Evolutionary conservation across 768 basidiomycete species (phyloP).

Genomic region (Crucibulum laeve): DNA sequence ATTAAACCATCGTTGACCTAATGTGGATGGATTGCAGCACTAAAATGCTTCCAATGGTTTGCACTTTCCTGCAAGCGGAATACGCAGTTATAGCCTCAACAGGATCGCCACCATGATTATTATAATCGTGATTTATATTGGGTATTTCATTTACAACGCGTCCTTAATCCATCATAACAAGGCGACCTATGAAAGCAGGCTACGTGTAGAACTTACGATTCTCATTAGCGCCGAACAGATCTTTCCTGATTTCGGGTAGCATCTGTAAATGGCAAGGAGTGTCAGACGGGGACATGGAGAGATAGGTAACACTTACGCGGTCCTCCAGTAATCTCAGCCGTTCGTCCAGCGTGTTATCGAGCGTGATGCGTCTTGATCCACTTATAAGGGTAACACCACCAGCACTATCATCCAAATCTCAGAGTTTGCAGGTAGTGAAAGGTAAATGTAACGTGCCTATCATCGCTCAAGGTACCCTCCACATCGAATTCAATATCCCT

Average conservation of each 20-base stretch:
- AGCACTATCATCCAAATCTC: slow-evolving; percentile 43
- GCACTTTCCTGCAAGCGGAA: too few species aligned
- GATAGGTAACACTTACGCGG: slow-evolving; percentile 60
- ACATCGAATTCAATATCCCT: slow-evolving; percentile 55
- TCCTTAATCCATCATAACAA: too few species aligned
- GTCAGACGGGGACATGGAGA: neutral
- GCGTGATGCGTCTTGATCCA: slow-evolving; percentile 71
- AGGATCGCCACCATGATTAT: too few species aligned
- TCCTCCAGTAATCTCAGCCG: slow-evolving; percentile 86
- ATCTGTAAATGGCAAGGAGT: slow-evolving; percentile 55
- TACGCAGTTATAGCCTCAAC: too few species aligned
- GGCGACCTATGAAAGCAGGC: too few species aligned
- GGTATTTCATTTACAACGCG: too few species aligned
- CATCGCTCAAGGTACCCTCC: slow-evolving; percentile 57
- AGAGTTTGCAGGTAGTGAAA: neutral
- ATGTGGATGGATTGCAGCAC: too few species aligned
- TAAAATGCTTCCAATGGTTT: too few species aligned
- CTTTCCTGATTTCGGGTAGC: slow-evolving; percentile 89
- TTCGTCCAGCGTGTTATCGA: slow-evolving; percentile 95
- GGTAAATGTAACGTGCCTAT: slow-evolving; percentile 45
- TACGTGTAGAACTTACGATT: slow-evolving; percentile 90
- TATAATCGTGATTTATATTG: too few species aligned
- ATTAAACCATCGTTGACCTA: too few species aligned
- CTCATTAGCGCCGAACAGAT: slow-evolving; percentile 85
- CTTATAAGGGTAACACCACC: slow-evolving; percentile 81